Evolutionary conservation across 352 stramenopile genomes (phyloP).

Genomic region (Phytopythium kandeliae): DNA sequence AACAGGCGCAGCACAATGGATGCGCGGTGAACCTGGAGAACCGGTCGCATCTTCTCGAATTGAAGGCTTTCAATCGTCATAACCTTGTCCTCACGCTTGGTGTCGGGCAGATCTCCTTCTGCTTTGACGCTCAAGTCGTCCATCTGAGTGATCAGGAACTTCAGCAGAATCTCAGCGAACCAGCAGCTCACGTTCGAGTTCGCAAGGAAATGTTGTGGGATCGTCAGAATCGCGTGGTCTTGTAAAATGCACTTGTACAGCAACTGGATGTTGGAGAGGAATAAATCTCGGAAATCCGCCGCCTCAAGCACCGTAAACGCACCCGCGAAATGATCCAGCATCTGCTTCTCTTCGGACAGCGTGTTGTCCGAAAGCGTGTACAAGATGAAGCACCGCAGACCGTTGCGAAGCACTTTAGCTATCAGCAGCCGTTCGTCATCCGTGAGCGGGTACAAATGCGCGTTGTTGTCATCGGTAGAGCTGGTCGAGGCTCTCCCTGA

Average conservation of each 20-base stretch:
- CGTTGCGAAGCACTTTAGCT: constrained; percentile 91
- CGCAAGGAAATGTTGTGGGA: constrained; percentile 94
- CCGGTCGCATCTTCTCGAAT: constrained; percentile 77
- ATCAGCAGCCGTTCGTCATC: constrained; percentile 92
- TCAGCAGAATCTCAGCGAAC: constrained; percentile 94
- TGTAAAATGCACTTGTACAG: constrained; percentile 92
- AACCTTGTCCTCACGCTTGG: constrained; percentile 68
- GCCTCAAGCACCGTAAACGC: constrained; percentile 96
- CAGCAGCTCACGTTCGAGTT: constrained; percentile 91
- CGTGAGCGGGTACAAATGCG: constrained; percentile 84
- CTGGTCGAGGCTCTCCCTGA: constrained; percentile 9
- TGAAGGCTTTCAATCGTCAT: constrained; percentile 61
- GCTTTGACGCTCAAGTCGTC: constrained; percentile 85
- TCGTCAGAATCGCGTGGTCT: constrained; percentile 90
- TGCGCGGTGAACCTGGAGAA: constrained; percentile 65
- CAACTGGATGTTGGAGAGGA: constrained; percentile 86
- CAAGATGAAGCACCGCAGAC: constrained; percentile 90
- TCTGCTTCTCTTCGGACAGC: constrained; percentile 90
- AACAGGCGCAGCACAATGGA: constrained; percentile 91
- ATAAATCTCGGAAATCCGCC: constrained; percentile 90
- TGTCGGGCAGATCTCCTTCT: constrained; percentile 73
- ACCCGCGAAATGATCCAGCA: constrained; percentile 95
- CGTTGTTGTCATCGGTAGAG: constrained; percentile 7
- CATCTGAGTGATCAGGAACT: constrained; percentile 94
- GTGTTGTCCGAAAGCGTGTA: constrained; percentile 90